Evolutionary conservation across 805 yeast species (phyloP).

Genomic region (Lipomyces mesembrius): DNA sequence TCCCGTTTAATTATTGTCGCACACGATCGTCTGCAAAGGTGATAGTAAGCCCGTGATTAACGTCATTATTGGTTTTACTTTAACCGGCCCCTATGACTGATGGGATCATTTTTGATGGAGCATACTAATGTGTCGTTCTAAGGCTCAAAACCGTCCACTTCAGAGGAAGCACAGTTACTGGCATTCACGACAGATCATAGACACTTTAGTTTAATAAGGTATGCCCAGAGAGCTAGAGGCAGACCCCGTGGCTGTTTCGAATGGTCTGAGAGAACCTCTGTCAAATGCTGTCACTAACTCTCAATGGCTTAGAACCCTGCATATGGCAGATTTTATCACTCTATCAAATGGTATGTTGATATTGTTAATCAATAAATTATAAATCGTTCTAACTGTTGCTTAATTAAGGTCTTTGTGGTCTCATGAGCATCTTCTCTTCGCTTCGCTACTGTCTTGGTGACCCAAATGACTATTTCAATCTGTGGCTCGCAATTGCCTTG

Average conservation of each 20-base stretch:
- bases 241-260: neutral
- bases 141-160: slow-evolving; percentile 18
- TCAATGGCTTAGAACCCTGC: slow-evolving; percentile 63
- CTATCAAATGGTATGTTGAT: slow-evolving; percentile 66
- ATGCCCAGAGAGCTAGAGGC: slow-evolving; percentile 19
- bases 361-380: neutral
- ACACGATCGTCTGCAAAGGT: neutral
- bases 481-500: slow-evolving; percentile 87
- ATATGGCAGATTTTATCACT: slow-evolving; percentile 95
- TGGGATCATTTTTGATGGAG: neutral
- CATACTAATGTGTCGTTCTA: neutral
- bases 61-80: neutral
- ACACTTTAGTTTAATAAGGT: slow-evolving; percentile 77
- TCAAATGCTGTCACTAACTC: neutral
- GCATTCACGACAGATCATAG: slow-evolving; percentile 81
- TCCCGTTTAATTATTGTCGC: neutral
- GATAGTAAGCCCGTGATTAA: neutral
- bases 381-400: too few species aligned
- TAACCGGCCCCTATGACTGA: neutral
- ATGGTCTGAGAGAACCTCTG: neutral
- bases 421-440: slow-evolving; percentile 86
- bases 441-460: slow-evolving; percentile 73
- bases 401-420: slow-evolving; percentile 72
- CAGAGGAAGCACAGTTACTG: slow-evolving; percentile 63
- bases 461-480: slow-evolving; percentile 59